These are phyloP conservation scores for Aspergillus sp. DNA, from an alignment of 2,329 filamentous ascomycete species.

Conservation along the genomic window DNA sequence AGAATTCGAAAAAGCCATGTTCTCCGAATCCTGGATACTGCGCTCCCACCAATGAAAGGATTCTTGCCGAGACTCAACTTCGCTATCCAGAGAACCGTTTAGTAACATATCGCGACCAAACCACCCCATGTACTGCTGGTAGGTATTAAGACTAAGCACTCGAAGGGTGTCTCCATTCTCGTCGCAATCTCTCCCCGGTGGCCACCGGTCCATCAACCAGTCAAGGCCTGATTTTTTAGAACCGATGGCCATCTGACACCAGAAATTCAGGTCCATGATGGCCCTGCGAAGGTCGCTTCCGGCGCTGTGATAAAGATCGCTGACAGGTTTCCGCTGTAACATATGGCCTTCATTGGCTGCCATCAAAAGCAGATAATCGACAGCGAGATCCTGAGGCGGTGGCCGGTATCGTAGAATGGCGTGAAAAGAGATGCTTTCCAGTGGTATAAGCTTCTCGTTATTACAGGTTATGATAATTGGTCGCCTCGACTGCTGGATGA, in stretches of 20 bases:
- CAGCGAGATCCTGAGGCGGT: constrained; percentile 60
- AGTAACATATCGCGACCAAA: constrained; percentile 55
- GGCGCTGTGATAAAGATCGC: constrained; percentile 63
- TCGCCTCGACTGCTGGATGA: constrained; percentile 78
- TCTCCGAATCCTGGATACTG: constrained; percentile 54
- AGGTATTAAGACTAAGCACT: constrained; percentile 76
- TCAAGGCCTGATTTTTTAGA: constrained; percentile 81
- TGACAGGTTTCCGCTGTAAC: constrained; percentile 60
- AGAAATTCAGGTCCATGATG: constrained; percentile 81
- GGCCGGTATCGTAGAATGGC: constrained; percentile 71
- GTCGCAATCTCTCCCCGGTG: constrained; percentile 63
- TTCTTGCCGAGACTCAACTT: constrained; percentile 60
- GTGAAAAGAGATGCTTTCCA: constrained; percentile 68
- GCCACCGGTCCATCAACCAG: constrained; percentile 80
- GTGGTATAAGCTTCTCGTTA: constrained; percentile 73
- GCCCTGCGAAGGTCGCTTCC: constrained; percentile 69
- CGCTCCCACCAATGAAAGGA: constrained; percentile 62
- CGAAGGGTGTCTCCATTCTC: constrained; percentile 61
- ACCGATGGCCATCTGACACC: constrained; percentile 94
- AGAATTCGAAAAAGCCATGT: constrained; percentile 12
- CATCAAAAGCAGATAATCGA: constrained; percentile 73
- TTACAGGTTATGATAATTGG: constrained; percentile 96
- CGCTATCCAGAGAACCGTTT: constrained; percentile 38
- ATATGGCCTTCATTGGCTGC: constrained; percentile 87
- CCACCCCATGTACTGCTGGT: constrained; percentile 69